Base-by-base conservation (phyloP, 306 rosid species). In the Dalbergia cochinchinensis region DNA sequence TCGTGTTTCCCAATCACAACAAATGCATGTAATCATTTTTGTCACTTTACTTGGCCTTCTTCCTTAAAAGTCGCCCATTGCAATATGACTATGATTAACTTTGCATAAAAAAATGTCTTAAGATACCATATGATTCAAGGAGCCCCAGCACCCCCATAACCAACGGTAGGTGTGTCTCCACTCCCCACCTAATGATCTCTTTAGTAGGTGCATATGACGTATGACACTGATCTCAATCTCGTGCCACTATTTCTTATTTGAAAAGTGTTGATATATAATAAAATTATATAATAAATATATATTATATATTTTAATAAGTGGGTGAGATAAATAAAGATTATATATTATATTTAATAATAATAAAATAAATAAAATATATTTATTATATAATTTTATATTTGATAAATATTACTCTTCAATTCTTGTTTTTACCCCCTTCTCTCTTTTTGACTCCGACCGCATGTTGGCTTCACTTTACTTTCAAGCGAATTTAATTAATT, bases 391-490 rank as follows among this genome's bases (percentile, higher is more conserved):
- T n/a, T n/a, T n/a, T n/a, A n/a, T n/a, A n/a, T n/a, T n/a, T n/a
- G n/a, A n/a, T n/a, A n/a, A n/a, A n/a, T n/a, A n/a, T n/a, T n/a
- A n/a, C n/a, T n/a, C n/a, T n/a, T n/a, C n/a, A n/a, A n/a, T n/a
- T n/a, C n/a, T 5, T 50, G 2, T 22, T 44, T 53, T 53, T 14
- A 20, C 0, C n/a, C 34, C 64, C 5, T 19, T 47, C 26, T 8
- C 45, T 20, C 19, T 19, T 16, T 48, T 53, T 54, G 60, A 5
- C 60, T n/a, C 50, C 12, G 19, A 48, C 60, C 16, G n/a, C 65
- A 73, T 11, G 10, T 81, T 78, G 12, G n/a, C 79, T 78, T 78
- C 76, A 45, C 86, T 82, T 82, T 53, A 61, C 65, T 71, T 62
- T 41, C 10, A 79, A 70, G 79, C 76, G 70, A 84, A 74, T 82